These are phyloP conservation scores for Trebouxiophyceae sp. DNA, from an alignment of 163 green algal genomes.

Conservation along the genomic window DNA sequence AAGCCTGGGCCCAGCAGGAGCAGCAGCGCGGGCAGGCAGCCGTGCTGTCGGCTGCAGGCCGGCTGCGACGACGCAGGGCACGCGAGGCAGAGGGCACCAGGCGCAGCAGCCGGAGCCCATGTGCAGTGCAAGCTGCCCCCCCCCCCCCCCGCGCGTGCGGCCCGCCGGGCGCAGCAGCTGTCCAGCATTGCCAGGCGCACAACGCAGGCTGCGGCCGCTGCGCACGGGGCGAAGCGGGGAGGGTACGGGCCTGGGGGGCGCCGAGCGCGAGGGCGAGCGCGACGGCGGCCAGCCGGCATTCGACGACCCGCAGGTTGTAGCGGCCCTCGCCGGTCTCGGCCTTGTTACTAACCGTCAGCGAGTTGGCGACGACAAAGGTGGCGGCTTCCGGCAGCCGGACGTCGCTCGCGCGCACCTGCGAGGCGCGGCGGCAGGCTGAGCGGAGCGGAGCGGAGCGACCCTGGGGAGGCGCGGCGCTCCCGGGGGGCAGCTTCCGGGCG, in stretches of 20 bases:
- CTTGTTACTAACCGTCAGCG: conserved; percentile 87
- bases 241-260: conserved; percentile 17
- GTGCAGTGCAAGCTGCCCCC: no score
- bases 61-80: no score
- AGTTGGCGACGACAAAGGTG: conserved; percentile 93
- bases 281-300: conserved; percentile 85
- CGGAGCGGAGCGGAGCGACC: no score
- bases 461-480: no score
- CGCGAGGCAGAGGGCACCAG: no score
- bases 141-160: no score
- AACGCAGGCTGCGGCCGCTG: background rate
- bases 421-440: no score
- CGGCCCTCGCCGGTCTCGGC: conserved; percentile 68
- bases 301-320: conserved; percentile 96
- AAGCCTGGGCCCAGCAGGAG: background rate
- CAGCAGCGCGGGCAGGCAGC: background rate
- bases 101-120: no score
- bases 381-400: conserved; percentile 69
- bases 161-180: background rate
- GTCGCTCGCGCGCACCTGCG: conserved; percentile 64
- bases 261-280: conserved; percentile 61
- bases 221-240: background rate
- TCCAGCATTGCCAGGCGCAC: background rate
- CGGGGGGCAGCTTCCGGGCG: no score
- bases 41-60: no score